Evolutionary conservation across 1,284 basidiomycete species (phyloP).

Genomic region (Violaceomyces palustris): DNA sequence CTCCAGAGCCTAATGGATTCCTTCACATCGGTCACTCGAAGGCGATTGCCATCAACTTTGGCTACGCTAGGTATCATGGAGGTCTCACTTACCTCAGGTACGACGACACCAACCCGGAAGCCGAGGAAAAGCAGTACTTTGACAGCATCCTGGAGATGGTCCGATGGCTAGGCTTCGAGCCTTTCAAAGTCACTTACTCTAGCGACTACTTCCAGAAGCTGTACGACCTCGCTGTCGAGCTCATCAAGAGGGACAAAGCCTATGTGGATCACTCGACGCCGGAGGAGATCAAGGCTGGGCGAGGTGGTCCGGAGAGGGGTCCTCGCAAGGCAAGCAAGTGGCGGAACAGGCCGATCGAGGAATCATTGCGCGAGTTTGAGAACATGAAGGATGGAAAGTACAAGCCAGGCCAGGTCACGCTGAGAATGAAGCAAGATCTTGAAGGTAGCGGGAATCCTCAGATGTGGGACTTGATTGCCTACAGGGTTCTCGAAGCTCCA

Average conservation of each 20-base stretch:
- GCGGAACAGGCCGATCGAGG: conserved; percentile 73
- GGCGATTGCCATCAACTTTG: conserved; percentile 97
- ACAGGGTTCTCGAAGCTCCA: conserved; percentile 81
- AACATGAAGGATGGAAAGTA: conserved; percentile 89
- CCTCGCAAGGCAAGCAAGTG: conserved; percentile 80
- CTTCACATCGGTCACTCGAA: conserved; percentile 94
- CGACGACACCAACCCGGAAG: conserved; percentile 98
- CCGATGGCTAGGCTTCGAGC: conserved; percentile 95
- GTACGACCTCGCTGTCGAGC: conserved; percentile 81
- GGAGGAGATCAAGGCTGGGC: conserved; percentile 82
- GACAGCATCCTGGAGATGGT: conserved; percentile 93
- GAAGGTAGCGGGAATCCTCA: conserved; percentile 83
- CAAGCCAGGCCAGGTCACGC: conserved; percentile 78
- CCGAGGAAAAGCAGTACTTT: conserved; percentile 92
- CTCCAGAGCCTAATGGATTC: conserved; percentile 96
- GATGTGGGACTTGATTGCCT: conserved; percentile 99
- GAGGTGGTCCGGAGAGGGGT: conserved; percentile 77
- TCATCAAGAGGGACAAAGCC: conserved; percentile 84
- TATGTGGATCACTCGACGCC: conserved; percentile 95
- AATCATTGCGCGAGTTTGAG: conserved; percentile 82
- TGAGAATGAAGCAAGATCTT: conserved; percentile 97
- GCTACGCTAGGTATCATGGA: conserved; percentile 84
- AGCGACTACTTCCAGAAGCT: conserved; percentile 92
- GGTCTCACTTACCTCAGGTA: conserved; percentile 91
- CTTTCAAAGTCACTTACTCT: conserved; percentile 98